Percentiles rank a stretch among this genome's conserved stretches.
Evolutionary conservation across 2,329 filamentous ascomycete species (phyloP).

Genomic region (Paracamarosporium sp.): DNA sequence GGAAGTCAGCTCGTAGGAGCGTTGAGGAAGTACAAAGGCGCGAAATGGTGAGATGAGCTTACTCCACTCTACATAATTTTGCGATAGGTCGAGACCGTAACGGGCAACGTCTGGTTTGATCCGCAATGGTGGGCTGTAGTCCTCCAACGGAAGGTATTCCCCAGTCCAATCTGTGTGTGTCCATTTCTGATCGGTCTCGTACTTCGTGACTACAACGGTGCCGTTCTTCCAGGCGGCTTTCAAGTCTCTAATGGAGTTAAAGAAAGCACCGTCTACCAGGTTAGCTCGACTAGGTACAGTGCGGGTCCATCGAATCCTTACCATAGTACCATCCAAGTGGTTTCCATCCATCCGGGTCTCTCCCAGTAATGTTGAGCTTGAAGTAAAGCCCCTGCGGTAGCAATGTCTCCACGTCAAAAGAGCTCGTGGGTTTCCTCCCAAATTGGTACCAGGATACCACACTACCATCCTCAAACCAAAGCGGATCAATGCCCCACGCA

Average conservation of each 20-base stretch:
- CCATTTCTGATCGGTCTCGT: constrained; percentile 56
- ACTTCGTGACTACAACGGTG: no score
- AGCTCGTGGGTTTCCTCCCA: constrained; percentile 46
- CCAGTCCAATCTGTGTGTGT: constrained; percentile 52
- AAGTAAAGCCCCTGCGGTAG: constrained; percentile 53
- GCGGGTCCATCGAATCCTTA: no score
- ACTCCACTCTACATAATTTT: constrained; percentile 59
- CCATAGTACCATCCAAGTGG: constrained; percentile 64
- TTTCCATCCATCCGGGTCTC: constrained; percentile 59
- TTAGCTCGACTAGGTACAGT: constrained; percentile 59
- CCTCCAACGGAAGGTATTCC: constrained; percentile 52
- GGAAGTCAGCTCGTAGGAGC: no score
- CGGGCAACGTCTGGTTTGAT: constrained; percentile 52
- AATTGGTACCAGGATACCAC: constrained; percentile 57
- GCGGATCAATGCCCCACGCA: constrained; percentile 33
- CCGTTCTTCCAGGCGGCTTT: no score
- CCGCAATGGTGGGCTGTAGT: constrained; percentile 60
- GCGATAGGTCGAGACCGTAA: constrained; percentile 51
- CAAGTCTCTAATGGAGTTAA: constrained; percentile 52
- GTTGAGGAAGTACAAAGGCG: no score
- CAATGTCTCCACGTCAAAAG: constrained; percentile 53
- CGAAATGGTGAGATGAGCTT: no score
- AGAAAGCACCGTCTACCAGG: constrained; percentile 56
- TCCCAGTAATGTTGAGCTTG: constrained; percentile 56
- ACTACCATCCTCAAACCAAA: constrained; percentile 37